Base-by-base conservation (phyloP, 208 protist genomes). In the Wallacemonas sp. region DNA sequence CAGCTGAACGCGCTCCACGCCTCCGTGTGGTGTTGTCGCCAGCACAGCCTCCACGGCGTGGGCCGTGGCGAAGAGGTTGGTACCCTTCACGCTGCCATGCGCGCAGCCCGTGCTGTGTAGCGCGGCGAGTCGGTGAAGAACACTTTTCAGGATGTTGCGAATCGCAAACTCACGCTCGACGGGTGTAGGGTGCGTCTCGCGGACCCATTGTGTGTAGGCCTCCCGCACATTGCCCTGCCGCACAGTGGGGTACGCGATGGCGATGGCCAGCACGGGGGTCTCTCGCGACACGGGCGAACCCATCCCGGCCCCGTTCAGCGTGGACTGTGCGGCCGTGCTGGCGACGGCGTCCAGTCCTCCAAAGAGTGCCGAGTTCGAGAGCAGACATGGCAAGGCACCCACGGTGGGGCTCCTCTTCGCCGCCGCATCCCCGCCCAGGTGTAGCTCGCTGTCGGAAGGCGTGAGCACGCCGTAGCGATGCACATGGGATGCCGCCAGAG, bases 61-160 rank as follows among this genome's bases (percentile, higher is more conserved):
- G 42, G 74, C 60, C 24, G 75, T 31, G 9, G 82, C 67, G 55
- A 94, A 94, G 39, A 91, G 62, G 42, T 94, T 94, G 11, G 84
- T 87, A 39, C 79, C 70, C 58, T 89, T 89, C 17, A 94, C 72
- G 53, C 78, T 83, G 28, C 87, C 84, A 53, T 90, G 85, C 2
- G 73, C 77, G 45, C 53, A 59, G 12, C 87, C 87, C 17, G 62
- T 38, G 1, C 53, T 59, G 53, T 94, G 87, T 49, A 94, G 72
- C 1, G 64, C 61, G 2, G 58, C 59, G 49, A 94, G 67, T 21
- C 79, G 83, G 45, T 72, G 47, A 22, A 94, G 75, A 27, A 91
- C 82, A 24, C 55, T 42, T 54, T 62, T 69, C 11, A 94, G 72
- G 33, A 90, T 80, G 59, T 85, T 84, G 19, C 87, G 84, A 33